Conservation (phyloP, 108 stramenopile species). For the Cylindrotheca fusiformis region DNA sequence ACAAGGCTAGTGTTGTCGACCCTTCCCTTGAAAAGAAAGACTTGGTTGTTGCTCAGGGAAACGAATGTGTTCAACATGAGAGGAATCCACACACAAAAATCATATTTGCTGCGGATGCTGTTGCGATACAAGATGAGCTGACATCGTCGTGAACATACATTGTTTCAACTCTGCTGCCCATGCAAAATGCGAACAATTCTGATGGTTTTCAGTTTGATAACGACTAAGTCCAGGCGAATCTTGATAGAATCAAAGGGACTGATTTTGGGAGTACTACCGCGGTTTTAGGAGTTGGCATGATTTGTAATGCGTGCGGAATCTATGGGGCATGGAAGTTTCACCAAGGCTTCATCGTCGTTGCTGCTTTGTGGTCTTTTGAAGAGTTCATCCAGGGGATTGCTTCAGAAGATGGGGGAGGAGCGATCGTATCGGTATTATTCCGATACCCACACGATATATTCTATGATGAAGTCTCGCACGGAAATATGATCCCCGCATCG, state of each 20-base stretch:
- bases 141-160: slow-evolving; percentile 35
- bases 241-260: slow-evolving; percentile 3
- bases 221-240: slow-evolving; percentile 10
- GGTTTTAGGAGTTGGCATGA: not conserved
- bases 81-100: not conserved
- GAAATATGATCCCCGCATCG: slow-evolving; percentile 28
- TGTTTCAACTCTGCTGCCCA: slow-evolving; percentile 16
- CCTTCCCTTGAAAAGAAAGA: not conserved
- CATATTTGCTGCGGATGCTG: slow-evolving; percentile 33
- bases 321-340: slow-evolving; percentile 21
- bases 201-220: slow-evolving; percentile 17
- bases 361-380: slow-evolving; percentile 11
- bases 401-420: slow-evolving; percentile 4
- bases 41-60: not conserved
- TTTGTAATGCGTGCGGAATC: slow-evolving; percentile 17
- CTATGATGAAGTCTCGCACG: slow-evolving; percentile 24
- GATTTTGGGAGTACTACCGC: not conserved
- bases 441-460: slow-evolving; percentile 36
- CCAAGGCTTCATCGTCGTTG: not conserved
- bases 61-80: slow-evolving; percentile 8
- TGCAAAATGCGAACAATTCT: not conserved
- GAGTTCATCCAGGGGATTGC: slow-evolving; percentile 1
- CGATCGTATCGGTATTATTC: slow-evolving; percentile 16
- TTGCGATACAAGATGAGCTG: slow-evolving; percentile 46
- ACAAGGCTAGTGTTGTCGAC: not conserved